A percentile compares a stretch with the other conserved stretches of the same genome.
Conservation (phyloP, 1,284 basidiomycete species). For the Takashimella koratensis region DNA sequence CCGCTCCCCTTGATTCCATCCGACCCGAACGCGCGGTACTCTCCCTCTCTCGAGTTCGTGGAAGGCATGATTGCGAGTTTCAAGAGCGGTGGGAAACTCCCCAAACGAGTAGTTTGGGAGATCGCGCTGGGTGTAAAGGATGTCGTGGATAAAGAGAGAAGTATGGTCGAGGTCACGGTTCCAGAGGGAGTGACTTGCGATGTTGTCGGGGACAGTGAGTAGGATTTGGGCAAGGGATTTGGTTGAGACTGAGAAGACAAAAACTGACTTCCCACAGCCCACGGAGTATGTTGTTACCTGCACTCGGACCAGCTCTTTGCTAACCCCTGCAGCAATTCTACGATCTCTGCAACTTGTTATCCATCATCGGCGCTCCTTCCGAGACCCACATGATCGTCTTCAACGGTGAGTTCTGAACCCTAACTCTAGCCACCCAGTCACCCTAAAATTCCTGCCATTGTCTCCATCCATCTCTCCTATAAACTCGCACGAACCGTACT, state of each 20-base stretch:
- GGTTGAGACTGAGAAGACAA: background rate
- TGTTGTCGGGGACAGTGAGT: slow-evolving; percentile 77
- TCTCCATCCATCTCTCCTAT: no score
- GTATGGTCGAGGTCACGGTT: slow-evolving; percentile 73
- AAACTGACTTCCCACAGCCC: background rate
- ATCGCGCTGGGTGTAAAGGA: slow-evolving; percentile 85
- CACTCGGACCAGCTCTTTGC: background rate
- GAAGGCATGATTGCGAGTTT: slow-evolving; percentile 85
- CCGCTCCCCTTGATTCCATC: slow-evolving; percentile 59
- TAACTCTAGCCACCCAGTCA: slow-evolving; percentile 11
- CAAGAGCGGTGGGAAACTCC: slow-evolving; percentile 73
- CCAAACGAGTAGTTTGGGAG: slow-evolving; percentile 89
- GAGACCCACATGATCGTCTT: slow-evolving; percentile 80
- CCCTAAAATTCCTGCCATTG: background rate
- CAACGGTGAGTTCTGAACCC: slow-evolving; percentile 62
- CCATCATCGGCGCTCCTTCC: slow-evolving; percentile 77
- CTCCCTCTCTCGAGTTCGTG: slow-evolving; percentile 73
- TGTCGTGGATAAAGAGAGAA: slow-evolving; percentile 71
- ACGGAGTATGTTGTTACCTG: slow-evolving; percentile 21
- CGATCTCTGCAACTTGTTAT: slow-evolving; percentile 83
- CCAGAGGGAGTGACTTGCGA: slow-evolving; percentile 77
- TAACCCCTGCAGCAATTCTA: slow-evolving; percentile 94
- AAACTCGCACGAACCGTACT: no score
- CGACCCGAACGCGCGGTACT: slow-evolving; percentile 54
- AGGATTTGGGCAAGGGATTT: background rate